phyloP scores from a whole-genome alignment of 208 protist species.

The Porcisia deanei region DNA sequence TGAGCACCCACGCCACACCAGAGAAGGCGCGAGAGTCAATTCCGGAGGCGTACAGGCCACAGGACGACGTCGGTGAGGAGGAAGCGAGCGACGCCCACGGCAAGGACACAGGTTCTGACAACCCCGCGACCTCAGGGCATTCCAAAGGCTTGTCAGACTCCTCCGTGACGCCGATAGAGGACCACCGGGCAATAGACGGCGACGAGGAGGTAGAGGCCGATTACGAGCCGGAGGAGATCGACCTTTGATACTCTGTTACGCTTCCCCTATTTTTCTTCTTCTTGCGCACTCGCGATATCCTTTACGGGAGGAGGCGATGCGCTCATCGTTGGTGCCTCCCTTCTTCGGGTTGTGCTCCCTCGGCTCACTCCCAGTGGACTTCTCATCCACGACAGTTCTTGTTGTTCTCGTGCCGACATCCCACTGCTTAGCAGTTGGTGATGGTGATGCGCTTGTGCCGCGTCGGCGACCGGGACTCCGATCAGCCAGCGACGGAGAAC shows the following conservation, averaged over 20 bases:
- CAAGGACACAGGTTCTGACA: conserved; percentile 19
- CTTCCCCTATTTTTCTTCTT: neutral
- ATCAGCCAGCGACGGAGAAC: neutral
- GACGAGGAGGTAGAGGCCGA: conserved; percentile 42
- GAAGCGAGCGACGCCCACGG: conserved; percentile 2
- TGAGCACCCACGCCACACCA: conserved; percentile 64
- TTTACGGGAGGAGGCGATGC: neutral
- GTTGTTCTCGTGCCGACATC: neutral
- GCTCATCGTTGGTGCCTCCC: neutral
- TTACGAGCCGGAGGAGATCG: conserved; percentile 83
- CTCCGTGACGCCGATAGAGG: conserved; percentile 31
- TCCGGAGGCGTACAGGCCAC: conserved; percentile 35
- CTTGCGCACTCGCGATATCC: neutral
- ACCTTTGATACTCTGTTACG: conserved; percentile 39
- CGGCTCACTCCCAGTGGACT: neutral
- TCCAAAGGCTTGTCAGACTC: conserved; percentile 21
- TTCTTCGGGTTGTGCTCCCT: neutral
- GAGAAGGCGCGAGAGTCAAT: conserved; percentile 50
- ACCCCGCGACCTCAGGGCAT: conserved; percentile 9
- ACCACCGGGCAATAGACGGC: conserved; percentile 7
- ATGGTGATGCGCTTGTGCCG: neutral
- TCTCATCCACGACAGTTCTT: neutral
- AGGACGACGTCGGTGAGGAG: conserved; percentile 14
- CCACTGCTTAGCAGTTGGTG: neutral
- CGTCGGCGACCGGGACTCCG: neutral